These are phyloP conservation scores for Aspergillus campestris DNA, from an alignment of 495 filamentous ascomycete genomes.

Conservation along the genomic window DNA sequence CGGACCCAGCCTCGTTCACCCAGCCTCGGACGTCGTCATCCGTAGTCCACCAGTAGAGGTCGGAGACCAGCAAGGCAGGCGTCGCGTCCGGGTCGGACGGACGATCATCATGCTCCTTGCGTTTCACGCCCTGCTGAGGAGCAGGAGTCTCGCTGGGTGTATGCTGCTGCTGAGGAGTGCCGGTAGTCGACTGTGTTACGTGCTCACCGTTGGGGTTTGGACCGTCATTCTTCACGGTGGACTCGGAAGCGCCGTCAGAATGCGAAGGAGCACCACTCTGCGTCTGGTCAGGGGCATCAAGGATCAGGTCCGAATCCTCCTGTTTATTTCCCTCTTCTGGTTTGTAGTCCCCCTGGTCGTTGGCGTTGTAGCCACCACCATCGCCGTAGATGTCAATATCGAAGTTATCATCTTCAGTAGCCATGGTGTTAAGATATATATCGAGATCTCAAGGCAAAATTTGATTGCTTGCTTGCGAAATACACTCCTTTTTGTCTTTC, in stretches of 20 bases:
- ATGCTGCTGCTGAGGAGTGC: slow-evolving; percentile 7
- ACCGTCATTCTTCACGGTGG: slow-evolving; percentile 15
- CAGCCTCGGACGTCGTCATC: slow-evolving; percentile 92
- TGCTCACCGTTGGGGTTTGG: slow-evolving; percentile 13
- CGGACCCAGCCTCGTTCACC: slow-evolving; percentile 65
- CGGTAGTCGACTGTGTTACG: slow-evolving; percentile 13
- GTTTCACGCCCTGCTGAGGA: slow-evolving; percentile 62
- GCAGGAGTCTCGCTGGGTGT: slow-evolving; percentile 12
- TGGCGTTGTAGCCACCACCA: slow-evolving; percentile 44
- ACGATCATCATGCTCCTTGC: slow-evolving; percentile 68
- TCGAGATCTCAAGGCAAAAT: slow-evolving; percentile 19
- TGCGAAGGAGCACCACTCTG: slow-evolving; percentile 13
- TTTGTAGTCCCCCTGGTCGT: slow-evolving; percentile 42
- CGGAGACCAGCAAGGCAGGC: slow-evolving; percentile 72
- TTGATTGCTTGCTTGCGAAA: slow-evolving; percentile 28
- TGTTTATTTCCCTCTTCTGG: slow-evolving; percentile 45
- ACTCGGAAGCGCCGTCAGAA: slow-evolving; percentile 10
- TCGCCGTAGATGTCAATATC: slow-evolving; percentile 98
- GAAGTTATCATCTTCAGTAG: slow-evolving; percentile 80
- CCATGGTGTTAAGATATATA: slow-evolving; percentile 50
- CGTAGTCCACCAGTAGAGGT: slow-evolving; percentile 93
- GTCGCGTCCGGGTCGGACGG: slow-evolving; percentile 76
- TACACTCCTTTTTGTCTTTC: slow-evolving; percentile 26
- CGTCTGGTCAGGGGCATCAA: slow-evolving; percentile 25
- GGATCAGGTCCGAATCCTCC: slow-evolving; percentile 35